phyloP scores from a whole-genome alignment of 306 rosid genomes.

The Cercis canadensis region DNA sequence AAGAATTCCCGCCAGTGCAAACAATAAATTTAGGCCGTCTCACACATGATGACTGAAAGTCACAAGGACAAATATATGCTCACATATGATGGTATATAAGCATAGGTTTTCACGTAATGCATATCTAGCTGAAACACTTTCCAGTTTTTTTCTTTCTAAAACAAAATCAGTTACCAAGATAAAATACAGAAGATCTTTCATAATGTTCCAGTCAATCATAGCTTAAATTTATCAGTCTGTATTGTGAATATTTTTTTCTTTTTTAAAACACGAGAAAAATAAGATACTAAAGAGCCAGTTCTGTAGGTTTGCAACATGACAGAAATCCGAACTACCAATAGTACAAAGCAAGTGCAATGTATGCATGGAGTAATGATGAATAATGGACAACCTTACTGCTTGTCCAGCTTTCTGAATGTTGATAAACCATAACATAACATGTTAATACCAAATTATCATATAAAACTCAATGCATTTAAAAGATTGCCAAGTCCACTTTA shows the following conservation, averaged over 20 bases:
- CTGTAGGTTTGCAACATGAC: not conserved
- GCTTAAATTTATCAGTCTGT: not conserved
- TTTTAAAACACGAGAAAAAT: not conserved
- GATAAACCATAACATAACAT: too few relatives aligned
- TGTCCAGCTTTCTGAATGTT: too few relatives aligned
- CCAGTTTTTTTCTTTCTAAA: slow-evolving; percentile 9
- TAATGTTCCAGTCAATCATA: slow-evolving; percentile 17
- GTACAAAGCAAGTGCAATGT: not conserved
- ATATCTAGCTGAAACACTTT: slow-evolving; percentile 17
- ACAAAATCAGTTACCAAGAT: slow-evolving; percentile 19
- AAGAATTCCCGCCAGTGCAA: slow-evolving; percentile 91
- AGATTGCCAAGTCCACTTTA: too few relatives aligned
- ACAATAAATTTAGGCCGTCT: slow-evolving; percentile 93
- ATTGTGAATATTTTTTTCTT: not conserved
- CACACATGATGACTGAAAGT: slow-evolving; percentile 80
- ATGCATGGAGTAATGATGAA: too few relatives aligned
- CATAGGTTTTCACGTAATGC: slow-evolving; percentile 12
- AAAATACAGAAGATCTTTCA: not conserved
- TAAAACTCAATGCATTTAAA: too few relatives aligned
- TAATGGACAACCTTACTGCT: too few relatives aligned
- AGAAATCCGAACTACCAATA: not conserved
- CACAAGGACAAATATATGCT: slow-evolving; percentile 24
- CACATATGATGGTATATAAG: slow-evolving; percentile 1
- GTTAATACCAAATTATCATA: too few relatives aligned
- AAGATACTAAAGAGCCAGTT: too few relatives aligned